These are phyloP conservation scores for Cytospora piceicola DNA, from an alignment of 2,329 filamentous ascomycete genomes.

Conservation along the genomic window DNA sequence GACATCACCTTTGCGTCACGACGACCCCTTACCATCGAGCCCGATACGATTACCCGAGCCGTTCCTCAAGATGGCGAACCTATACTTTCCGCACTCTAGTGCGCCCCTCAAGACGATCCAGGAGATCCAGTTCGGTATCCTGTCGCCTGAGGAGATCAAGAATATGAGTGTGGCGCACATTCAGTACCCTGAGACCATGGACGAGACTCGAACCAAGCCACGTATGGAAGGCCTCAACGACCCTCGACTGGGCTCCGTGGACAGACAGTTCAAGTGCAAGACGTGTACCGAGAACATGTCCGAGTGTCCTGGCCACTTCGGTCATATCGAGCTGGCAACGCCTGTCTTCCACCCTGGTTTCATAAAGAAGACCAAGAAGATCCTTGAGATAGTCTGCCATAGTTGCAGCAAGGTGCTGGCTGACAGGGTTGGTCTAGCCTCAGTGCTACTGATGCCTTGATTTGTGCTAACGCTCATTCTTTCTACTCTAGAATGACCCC, in stretches of 20 bases:
- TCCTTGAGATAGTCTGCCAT: conserved; percentile 98
- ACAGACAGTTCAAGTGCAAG: conserved; percentile 92
- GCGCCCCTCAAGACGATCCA: conserved; percentile 96
- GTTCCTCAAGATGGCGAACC: conserved; percentile 79
- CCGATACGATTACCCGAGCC: conserved; percentile 37
- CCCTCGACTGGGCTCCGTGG: conserved; percentile 93
- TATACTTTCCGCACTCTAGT: conserved; percentile 87
- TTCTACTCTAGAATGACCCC: conserved; percentile 72
- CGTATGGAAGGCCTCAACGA: conserved; percentile 93
- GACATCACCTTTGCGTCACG: conserved; percentile 17
- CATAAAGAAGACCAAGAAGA: conserved; percentile 98
- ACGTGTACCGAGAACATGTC: conserved; percentile 96
- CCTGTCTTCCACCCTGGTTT: conserved; percentile 96
- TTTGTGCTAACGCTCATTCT: conserved; percentile 53
- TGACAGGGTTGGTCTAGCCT: conserved; percentile 86
- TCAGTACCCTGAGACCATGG: conserved; percentile 99
- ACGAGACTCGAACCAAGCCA: conserved; percentile 88
- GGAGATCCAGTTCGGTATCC: conserved; percentile 98
- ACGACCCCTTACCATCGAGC: conserved; percentile 28
- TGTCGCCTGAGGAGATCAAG: conserved; percentile 99
- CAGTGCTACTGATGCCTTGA: conserved; percentile 51
- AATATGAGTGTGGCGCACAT: conserved; percentile 97
- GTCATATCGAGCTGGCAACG: conserved; percentile 95
- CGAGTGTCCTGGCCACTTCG: conserved; percentile 97
- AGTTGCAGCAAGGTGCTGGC: conserved; percentile 97